Base-by-base conservation (phyloP, 106 monocot genomes). In the Posidonia australis region DNA sequence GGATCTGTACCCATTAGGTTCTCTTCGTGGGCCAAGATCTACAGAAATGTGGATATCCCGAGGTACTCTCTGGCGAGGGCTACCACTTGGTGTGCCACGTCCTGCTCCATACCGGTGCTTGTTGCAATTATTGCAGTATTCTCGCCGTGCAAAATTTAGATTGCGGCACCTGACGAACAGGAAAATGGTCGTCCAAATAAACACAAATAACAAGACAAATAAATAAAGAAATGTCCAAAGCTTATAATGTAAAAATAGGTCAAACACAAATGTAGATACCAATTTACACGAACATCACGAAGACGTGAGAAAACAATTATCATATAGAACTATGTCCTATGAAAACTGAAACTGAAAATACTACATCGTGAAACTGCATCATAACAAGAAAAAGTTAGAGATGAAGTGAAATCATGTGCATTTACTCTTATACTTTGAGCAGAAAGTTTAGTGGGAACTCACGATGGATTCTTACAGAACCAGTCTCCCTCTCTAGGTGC, bases 81-180 rank as follows among this genome's bases (percentile, higher is more conserved):
- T 78, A 22, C 46, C 74, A 52, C 63, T 60, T 5, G 60, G 29
- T 28, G 66, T 70, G 49, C 28, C 49, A 1, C 48, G 46, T 0
- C 66, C 75, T 17, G 49, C 31, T 24, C 57, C 74, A 58, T 58
- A 82, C 17, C 87, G 77, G 46, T 62, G 73, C 55, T 80, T 75
- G 57, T 84, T 67, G 64, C 94, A 94, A 44, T 80, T 86, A 77
- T 84, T 78, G 70, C 94, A 94, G 72, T 76, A 71, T 31, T 76
- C 76, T 51, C 89, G 64, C 13, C 86, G 62, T n/a, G 94, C 81
- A 72, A 94, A 94, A 72, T 94, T 94, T 30, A 94, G 71, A 67
- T 86, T 94, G 24, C 89, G 89, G 58, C 94, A 94, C 6, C 94
- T 94, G 75, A n/a, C n/a, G n/a, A n/a, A n/a, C n/a, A n/a, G n/a